A percentile compares a stretch with the other conserved stretches of the same genome.
Evolutionary conservation across 192 early-diverging fungal species (phyloP).

Genomic region (Phycomyces blakesleeanus): DNA sequence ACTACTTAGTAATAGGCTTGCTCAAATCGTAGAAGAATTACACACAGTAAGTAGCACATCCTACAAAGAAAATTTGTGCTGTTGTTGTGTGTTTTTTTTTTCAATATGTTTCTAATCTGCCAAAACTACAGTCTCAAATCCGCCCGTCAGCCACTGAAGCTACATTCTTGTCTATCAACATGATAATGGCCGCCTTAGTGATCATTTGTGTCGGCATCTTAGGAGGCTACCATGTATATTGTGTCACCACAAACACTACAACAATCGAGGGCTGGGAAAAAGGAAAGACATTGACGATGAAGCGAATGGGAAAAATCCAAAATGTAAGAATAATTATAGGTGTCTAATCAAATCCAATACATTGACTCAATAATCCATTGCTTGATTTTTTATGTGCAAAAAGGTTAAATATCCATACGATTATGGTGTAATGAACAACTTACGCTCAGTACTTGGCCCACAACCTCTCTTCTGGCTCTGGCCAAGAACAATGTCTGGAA

Average conservation of each 20-base stretch:
- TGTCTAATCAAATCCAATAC: neutral
- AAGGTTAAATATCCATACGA: constrained; percentile 78
- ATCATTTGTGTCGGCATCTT: constrained; percentile 68
- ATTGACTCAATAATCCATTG: neutral
- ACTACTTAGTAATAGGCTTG: constrained; percentile 53
- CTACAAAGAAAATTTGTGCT: neutral
- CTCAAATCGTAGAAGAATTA: constrained; percentile 35
- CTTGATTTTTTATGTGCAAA: neutral
- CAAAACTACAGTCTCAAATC: constrained; percentile 4
- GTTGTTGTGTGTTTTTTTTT: neutral
- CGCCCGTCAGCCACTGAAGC: constrained; percentile 41
- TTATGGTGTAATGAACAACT: constrained; percentile 69
- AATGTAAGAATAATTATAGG: constrained; percentile 31
- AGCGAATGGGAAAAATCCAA: constrained; percentile 55
- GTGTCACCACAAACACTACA: constrained; percentile 65
- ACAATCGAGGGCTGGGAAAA: constrained; percentile 86
- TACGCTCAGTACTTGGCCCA: constrained; percentile 69
- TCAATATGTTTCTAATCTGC: neutral
- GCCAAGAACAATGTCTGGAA: constrained; percentile 59
- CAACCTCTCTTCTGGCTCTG: constrained; percentile 70
- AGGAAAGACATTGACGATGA: constrained; percentile 60
- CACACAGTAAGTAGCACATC: constrained; percentile 23
- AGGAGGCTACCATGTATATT: constrained; percentile 67
- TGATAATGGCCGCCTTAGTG: constrained; percentile 65
- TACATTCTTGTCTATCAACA: constrained; percentile 69